These are phyloP conservation scores for Fusarium torreyae DNA, from an alignment of 2,329 filamentous ascomycete genomes.

Conservation along the genomic window DNA sequence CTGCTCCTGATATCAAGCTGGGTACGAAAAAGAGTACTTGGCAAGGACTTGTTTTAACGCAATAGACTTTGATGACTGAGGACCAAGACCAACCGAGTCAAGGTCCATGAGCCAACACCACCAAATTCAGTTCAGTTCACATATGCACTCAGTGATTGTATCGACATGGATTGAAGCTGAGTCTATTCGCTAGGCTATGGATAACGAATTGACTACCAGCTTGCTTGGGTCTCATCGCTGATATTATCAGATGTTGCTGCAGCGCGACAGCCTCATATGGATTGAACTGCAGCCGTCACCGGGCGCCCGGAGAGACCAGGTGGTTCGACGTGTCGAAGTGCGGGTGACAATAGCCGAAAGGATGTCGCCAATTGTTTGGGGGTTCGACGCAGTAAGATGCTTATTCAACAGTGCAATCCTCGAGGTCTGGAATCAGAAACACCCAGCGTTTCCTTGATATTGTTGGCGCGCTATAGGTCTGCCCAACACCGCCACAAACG, in stretches of 20 bases:
- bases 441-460: constrained; percentile 23
- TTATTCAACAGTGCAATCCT: constrained; percentile 17
- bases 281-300: constrained; percentile 21
- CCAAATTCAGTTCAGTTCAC: constrained; percentile 23
- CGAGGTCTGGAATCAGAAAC: constrained; percentile 18
- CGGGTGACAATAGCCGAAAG: constrained; percentile 12
- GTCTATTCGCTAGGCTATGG: neutral
- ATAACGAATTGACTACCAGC: constrained; percentile 1
- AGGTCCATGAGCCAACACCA: constrained; percentile 47
- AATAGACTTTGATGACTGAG: constrained; percentile 49
- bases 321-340: constrained; percentile 17
- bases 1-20: constrained; percentile 26
- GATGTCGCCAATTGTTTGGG: constrained; percentile 8
- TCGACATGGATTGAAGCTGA: constrained; percentile 17
- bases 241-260: constrained; percentile 8
- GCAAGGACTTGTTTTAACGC: constrained; percentile 29
- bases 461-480: constrained; percentile 5
- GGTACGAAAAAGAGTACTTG: constrained; percentile 31
- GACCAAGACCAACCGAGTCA: constrained; percentile 47
- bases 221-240: constrained; percentile 1
- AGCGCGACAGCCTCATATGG: neutral
- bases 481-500: constrained; percentile 10
- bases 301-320: constrained; percentile 38
- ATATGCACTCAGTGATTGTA: constrained; percentile 28
- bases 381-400: constrained; percentile 6